Percentiles rank a stretch among this genome's conserved stretches.
Evolutionary conservation across 2,329 filamentous ascomycete genomes (phyloP).

Genomic region (Nemania diffusa): DNA sequence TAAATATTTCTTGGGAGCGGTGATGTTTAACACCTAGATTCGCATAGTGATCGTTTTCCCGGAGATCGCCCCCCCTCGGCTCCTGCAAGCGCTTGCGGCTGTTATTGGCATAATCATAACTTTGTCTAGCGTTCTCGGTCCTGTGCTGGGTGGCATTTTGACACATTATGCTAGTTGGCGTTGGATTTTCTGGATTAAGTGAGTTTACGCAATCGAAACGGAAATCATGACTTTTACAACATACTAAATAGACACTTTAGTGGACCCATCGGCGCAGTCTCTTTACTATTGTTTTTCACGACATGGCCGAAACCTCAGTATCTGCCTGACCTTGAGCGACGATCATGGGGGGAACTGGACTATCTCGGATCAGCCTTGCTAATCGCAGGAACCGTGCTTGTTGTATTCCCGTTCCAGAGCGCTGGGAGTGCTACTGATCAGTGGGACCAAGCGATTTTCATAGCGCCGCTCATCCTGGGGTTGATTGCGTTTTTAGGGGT

Average conservation of each 20-base stretch:
- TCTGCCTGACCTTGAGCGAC: slow-evolving; percentile 52
- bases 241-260: slow-evolving; percentile 48
- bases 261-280: slow-evolving; percentile 60
- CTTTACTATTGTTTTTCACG: slow-evolving; percentile 59
- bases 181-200: slow-evolving; percentile 71
- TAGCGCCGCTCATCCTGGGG: slow-evolving; percentile 55
- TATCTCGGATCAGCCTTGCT: slow-evolving; percentile 64
- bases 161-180: slow-evolving; percentile 62
- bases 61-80: slow-evolving; percentile 57
- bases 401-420: slow-evolving; percentile 69
- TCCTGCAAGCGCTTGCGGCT: slow-evolving; percentile 57
- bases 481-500: slow-evolving; percentile 51
- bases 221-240: slow-evolving; percentile 27
- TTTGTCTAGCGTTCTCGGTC: slow-evolving; percentile 61
- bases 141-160: slow-evolving; percentile 62
- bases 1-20: not conserved
- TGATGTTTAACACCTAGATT: slow-evolving; percentile 13
- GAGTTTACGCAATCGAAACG: slow-evolving; percentile 38
- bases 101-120: slow-evolving; percentile 62
- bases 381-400: slow-evolving; percentile 62
- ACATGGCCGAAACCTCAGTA: slow-evolving; percentile 61
- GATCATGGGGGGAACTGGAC: slow-evolving; percentile 63
- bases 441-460: slow-evolving; percentile 57
- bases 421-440: slow-evolving; percentile 52
- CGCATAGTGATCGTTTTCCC: slow-evolving; percentile 60